Evolutionary conservation across 441 rosid species (phyloP).

Genomic region (Melastoma candidum): DNA sequence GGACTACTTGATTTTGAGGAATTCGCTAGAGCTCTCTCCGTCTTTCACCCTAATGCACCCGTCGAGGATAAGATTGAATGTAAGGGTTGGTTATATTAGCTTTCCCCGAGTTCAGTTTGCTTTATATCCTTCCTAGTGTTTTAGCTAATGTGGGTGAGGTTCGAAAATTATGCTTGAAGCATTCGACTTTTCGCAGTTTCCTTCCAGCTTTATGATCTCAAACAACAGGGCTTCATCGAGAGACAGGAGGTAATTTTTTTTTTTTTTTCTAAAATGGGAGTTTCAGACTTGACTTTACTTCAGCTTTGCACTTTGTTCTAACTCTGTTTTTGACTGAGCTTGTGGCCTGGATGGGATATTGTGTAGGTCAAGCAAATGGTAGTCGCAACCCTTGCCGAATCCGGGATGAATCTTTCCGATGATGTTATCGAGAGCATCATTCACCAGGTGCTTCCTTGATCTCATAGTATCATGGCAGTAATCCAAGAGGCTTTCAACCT

Average conservation of each 20-base stretch:
- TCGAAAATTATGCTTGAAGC: neutral
- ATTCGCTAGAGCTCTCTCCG: conserved; percentile 91
- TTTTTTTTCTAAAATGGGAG: conserved; percentile 1
- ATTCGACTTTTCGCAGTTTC: conserved; percentile 45
- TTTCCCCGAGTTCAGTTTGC: neutral
- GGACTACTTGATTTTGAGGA: conserved; percentile 95
- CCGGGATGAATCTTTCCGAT: conserved; percentile 93
- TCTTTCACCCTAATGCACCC: conserved; percentile 92
- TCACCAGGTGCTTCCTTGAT: conserved; percentile 48
- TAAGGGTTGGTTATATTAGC: conserved; percentile 12
- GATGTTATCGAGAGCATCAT: conserved; percentile 84
- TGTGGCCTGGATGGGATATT: neutral
- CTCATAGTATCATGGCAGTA: too few species aligned
- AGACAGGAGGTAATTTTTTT: conserved; percentile 56
- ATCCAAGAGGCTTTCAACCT: too few species aligned
- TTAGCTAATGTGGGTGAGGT: too few species aligned
- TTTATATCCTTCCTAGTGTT: too few species aligned
- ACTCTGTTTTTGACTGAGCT: too few species aligned
- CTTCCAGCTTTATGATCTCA: conserved; percentile 83
- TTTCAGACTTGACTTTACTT: neutral
- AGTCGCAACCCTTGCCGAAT: conserved; percentile 93
- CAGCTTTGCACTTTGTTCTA: neutral
- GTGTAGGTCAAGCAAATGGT: conserved; percentile 90
- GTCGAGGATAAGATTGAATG: conserved; percentile 78
- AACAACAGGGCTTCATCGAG: conserved; percentile 95